Evolutionary conservation across 768 basidiomycete genomes (phyloP), one percentile per base, ranked within the genome.

Genomic region (Galerina marginata): DNA sequence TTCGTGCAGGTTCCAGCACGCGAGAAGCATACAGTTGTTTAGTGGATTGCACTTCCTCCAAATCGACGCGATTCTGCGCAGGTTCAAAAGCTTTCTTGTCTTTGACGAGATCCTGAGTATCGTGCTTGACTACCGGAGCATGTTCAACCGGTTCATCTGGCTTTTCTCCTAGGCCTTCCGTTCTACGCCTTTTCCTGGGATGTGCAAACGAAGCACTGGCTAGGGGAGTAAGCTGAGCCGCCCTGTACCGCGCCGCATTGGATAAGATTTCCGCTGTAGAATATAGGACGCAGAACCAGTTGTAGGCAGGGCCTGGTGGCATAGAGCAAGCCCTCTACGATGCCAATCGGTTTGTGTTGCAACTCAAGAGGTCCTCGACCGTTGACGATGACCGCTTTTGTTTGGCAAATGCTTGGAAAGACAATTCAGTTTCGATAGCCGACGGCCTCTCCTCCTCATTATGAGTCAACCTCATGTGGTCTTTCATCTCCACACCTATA

Each of bases 271-370:
- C 85, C 54, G 80, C 76, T 16, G 83, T 74, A 11, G 88, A 84
- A 58, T 84, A 82, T 48, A 84, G 75, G 33, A 90, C 89, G 67
- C 88, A 89, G 57, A 90, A 71, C 85, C 87, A 89, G 78, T 88
- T 89, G 75, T 83, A 91, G 11, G 81, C 82, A 37, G 87, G 82
- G 48, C 88, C 82, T 51, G 89, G 87, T 65, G 89, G 87, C 89
- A 91, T 90, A 60, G 63, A 50, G 29, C 29, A 33, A 33, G 29
- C 29, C 29, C 29, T 33, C 29, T 4, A 33, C 29, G 29, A 33
- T 33, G 29, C 7, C 29, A 7, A 33, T 33, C 7, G 4, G 29
- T 33, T 33, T 7, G 4, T 33, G 4, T 4, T 33, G 4, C 29
- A 7, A 5, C 29, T 33, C 1, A 33, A 4, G 4, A 0, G 5